Conservation (phyloP, 306 rosid species). For the Ochetophila trinervis region DNA sequence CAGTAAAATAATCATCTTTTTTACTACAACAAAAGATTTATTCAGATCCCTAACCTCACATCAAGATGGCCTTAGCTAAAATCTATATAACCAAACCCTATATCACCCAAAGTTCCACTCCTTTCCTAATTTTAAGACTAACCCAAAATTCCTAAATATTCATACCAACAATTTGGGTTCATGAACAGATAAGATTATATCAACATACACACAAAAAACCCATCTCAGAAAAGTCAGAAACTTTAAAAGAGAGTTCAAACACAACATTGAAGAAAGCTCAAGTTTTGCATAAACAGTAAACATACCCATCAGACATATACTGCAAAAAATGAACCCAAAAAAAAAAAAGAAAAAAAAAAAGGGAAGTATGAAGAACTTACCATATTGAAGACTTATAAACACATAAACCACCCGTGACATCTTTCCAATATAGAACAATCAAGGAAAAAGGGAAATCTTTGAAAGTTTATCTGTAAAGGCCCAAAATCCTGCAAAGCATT, state of each 20-base stretch:
- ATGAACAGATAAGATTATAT: background rate
- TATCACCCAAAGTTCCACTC: background rate
- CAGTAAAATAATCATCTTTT: background rate
- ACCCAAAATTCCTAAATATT: conserved; percentile 9
- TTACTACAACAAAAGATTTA: background rate
- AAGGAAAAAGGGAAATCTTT: too few species aligned
- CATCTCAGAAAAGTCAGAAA: background rate
- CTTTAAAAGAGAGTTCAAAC: background rate
- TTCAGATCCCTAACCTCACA: conserved; percentile 18
- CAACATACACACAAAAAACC: background rate
- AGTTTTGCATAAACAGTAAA: background rate
- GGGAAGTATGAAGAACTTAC: conserved; percentile 29
- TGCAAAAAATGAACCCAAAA: background rate
- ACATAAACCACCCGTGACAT: too few species aligned
- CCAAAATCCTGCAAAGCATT: too few species aligned
- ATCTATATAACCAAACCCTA: background rate
- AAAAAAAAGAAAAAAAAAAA: conserved; percentile 25
- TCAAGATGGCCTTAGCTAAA: conserved; percentile 5
- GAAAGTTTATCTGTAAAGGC: too few species aligned
- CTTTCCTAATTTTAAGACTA: background rate
- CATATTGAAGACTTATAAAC: too few species aligned
- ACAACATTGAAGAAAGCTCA: background rate
- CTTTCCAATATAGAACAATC: too few species aligned
- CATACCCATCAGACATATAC: too few species aligned
- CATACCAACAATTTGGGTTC: background rate